These are phyloP conservation scores for Cryptosporidium ryanae DNA, from an alignment of 169 alveolate genomes.

Conservation along the genomic window DNA sequence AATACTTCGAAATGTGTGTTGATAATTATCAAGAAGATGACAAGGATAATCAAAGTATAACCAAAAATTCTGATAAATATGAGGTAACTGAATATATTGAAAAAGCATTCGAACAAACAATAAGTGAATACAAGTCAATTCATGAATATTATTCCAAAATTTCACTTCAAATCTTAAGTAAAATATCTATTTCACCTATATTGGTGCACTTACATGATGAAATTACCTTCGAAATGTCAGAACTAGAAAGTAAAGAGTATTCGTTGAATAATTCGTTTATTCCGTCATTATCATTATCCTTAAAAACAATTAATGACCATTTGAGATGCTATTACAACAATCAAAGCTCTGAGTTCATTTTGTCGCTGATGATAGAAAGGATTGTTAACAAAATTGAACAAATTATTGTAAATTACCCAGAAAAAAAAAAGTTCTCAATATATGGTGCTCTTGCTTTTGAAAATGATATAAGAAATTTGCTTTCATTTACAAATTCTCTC, in stretches of 20 bases:
- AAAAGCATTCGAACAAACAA: constrained; percentile 20
- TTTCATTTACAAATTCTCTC: constrained; percentile 64
- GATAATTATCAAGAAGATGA: background rate
- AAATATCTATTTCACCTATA: constrained; percentile 55
- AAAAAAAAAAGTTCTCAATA: constrained; percentile 48
- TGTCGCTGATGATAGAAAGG: constrained; percentile 73
- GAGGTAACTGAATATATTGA: constrained; percentile 16
- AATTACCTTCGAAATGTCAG: constrained; percentile 33
- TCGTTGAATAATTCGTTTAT: constrained; percentile 48
- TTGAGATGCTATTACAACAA: constrained; percentile 35
- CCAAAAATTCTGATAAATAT: background rate
- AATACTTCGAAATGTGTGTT: constrained; percentile 6
- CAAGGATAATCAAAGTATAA: background rate
- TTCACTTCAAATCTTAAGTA: constrained; percentile 67
- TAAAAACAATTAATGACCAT: constrained; percentile 63
- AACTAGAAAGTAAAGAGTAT: constrained; percentile 67
- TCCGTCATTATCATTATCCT: constrained; percentile 41
- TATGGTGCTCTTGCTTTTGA: constrained; percentile 73
- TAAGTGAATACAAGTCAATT: constrained; percentile 31
- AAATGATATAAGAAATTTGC: constrained; percentile 55
- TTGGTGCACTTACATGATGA: constrained; percentile 55
- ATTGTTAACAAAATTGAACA: constrained; percentile 62
- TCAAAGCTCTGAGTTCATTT: constrained; percentile 45
- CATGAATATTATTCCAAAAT: constrained; percentile 56
- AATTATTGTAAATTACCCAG: constrained; percentile 56